These are phyloP conservation scores for Clathrus columnatus DNA, from an alignment of 768 basidiomycete species.

Conservation along the genomic window DNA sequence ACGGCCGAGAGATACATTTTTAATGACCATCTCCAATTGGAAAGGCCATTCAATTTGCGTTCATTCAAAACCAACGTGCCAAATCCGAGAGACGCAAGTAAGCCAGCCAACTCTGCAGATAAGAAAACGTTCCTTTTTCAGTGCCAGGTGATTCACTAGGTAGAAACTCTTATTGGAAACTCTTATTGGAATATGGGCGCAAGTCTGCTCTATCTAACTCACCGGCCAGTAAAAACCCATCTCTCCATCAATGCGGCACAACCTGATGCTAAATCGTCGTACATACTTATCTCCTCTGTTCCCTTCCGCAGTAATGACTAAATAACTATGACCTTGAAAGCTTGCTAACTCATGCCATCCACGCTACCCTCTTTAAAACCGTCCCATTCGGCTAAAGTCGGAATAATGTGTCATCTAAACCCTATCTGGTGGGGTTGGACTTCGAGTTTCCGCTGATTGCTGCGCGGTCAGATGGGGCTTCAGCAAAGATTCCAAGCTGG, in stretches of 20 bases:
- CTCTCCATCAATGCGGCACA: conserved; percentile 75
- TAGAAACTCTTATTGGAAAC: too few relatives aligned
- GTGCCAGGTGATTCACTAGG: conserved; percentile 80
- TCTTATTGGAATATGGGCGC: conserved; percentile 70
- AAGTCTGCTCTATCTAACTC: conserved; percentile 62
- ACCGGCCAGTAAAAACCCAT: conserved; percentile 86
- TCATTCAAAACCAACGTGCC: conserved; percentile 67
- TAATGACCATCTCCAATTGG: conserved; percentile 85
- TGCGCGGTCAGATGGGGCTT: conserved; percentile 52
- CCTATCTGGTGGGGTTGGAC: conserved; percentile 81
- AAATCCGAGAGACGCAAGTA: conserved; percentile 70
- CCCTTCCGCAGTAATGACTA: conserved; percentile 20
- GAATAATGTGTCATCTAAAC: conserved; percentile 75
- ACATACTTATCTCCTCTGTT: too few relatives aligned
- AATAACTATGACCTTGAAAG: too few relatives aligned
- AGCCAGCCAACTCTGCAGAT: conserved; percentile 17
- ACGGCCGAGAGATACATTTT: conserved; percentile 40
- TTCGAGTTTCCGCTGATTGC: conserved; percentile 75
- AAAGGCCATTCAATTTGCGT: conserved; percentile 81
- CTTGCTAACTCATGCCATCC: conserved; percentile 33
- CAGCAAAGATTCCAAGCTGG: conserved; percentile 74
- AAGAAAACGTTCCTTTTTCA: not conserved
- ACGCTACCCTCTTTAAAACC: conserved; percentile 41
- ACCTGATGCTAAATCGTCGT: conserved; percentile 44
- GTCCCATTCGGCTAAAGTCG: conserved; percentile 73